A percentile compares a stretch with the other conserved stretches of the same genome.
Conservation (phyloP, 2,329 filamentous ascomycete genomes). For the Sordariomycetes sp. region DNA sequence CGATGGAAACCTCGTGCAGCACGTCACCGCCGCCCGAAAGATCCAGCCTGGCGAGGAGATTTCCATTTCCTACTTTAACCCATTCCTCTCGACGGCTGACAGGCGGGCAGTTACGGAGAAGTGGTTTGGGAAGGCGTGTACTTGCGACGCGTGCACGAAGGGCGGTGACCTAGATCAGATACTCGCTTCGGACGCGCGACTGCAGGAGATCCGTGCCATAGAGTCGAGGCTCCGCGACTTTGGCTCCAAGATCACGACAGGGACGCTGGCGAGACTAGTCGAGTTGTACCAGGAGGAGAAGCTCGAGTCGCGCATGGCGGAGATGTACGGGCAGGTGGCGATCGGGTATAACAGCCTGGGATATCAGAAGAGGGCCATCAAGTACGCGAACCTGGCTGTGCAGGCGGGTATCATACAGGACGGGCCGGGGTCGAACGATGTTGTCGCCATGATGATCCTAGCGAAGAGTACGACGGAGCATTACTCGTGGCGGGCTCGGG, state of each 20-base stretch:
- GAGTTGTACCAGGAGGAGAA: conserved; percentile 25
- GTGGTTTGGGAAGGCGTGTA: conserved; percentile 25
- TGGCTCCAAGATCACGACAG: conserved; percentile 7
- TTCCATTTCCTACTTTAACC: conserved; percentile 26
- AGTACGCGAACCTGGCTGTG: conserved; percentile 22
- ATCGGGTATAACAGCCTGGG: conserved; percentile 24
- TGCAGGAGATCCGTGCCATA: conserved; percentile 19
- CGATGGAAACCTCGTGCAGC: conserved; percentile 23
- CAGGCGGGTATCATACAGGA: conserved; percentile 17
- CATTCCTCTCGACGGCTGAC: conserved; percentile 9
- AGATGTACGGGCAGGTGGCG: conserved; percentile 23
- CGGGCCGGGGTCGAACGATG: conserved; percentile 5
- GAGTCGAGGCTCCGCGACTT: conserved; percentile 4
- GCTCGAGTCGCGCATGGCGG: conserved; percentile 17
- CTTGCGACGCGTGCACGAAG: conserved; percentile 23
- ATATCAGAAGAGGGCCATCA: conserved; percentile 22
- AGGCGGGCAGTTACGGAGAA: conserved; percentile 16
- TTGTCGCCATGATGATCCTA: conserved; percentile 5
- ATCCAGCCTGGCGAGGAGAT: conserved; percentile 28
- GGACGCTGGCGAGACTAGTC: conserved; percentile 24
- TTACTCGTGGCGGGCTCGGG: conserved; percentile 4
- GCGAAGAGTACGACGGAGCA: not conserved
- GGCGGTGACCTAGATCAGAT: conserved; percentile 9
- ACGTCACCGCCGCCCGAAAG: conserved; percentile 22
- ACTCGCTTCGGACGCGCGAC: conserved; percentile 21